Percentiles rank a stretch among this genome's conserved stretches.
These are phyloP conservation scores for Populus simonii DNA, from an alignment of 345 rosid genomes.

Conservation along the genomic window DNA sequence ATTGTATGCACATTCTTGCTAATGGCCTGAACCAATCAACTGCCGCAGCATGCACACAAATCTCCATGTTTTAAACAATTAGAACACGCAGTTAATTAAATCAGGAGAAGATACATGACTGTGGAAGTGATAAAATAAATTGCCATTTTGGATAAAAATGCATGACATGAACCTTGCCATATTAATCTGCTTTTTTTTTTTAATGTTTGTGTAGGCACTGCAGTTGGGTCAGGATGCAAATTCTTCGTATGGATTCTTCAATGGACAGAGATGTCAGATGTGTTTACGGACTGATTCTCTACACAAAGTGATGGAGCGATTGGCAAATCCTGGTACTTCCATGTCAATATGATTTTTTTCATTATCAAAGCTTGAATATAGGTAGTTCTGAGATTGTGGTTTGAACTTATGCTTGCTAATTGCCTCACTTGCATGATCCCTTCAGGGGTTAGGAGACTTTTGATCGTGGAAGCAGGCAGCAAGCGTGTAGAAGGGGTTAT, in stretches of 20 bases:
- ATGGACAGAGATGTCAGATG: constrained; percentile 81
- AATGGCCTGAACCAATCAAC: background rate
- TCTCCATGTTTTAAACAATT: background rate
- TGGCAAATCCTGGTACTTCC: constrained; percentile 61
- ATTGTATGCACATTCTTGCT: background rate
- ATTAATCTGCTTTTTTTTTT: background rate
- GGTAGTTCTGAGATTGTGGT: background rate
- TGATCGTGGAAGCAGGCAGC: constrained; percentile 83
- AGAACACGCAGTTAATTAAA: background rate
- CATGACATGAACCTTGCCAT: background rate
- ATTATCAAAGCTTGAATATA: background rate
- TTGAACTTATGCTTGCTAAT: background rate
- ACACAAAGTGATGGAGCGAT: constrained; percentile 76
- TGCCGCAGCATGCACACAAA: background rate
- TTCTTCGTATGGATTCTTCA: constrained; percentile 44
- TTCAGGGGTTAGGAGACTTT: constrained; percentile 65
- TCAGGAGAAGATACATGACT: background rate
- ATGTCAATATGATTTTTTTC: background rate
- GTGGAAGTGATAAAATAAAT: background rate
- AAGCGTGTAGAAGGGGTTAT: constrained; percentile 84
- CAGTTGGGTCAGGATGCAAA: constrained; percentile 73
- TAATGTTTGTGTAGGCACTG: constrained; percentile 46
- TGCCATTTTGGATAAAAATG: background rate
- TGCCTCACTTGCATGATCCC: constrained; percentile 6
- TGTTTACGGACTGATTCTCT: constrained; percentile 75